Conservation (phyloP, 2,329 filamentous ascomycete species). For the Hysterium pulicare region DNA sequence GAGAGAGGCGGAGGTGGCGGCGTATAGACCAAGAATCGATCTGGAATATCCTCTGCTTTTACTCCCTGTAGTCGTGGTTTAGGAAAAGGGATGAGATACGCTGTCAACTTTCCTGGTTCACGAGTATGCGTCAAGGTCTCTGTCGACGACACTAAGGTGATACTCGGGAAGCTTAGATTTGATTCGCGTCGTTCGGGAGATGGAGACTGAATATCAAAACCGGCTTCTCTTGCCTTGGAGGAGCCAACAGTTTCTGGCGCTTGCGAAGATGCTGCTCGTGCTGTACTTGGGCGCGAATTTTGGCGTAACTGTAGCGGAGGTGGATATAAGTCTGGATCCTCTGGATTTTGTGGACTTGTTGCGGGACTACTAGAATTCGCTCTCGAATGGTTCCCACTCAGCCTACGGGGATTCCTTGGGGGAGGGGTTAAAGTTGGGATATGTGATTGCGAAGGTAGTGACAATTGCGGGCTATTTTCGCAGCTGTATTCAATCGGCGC, state of each 20-base stretch:
- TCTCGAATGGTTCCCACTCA: not conserved
- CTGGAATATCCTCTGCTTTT: constrained; percentile 31
- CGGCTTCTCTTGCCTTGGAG: constrained; percentile 19
- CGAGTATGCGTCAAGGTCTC: constrained; percentile 40
- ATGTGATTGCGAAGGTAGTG: constrained; percentile 6
- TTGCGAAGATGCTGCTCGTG: constrained; percentile 5
- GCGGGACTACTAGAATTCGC: not conserved
- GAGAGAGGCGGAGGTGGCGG: constrained; percentile 42
- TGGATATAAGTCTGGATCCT: constrained; percentile 8
- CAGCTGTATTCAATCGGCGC: constrained; percentile 15
- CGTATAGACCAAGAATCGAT: constrained; percentile 45
- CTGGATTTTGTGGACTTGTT: constrained; percentile 5
- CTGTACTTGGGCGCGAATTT: constrained; percentile 2
- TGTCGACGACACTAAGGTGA: constrained; percentile 16
- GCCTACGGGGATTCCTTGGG: constrained; percentile 9
- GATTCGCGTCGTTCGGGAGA: constrained; percentile 2
- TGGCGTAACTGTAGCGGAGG: constrained; percentile 11
- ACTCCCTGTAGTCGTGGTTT: constrained; percentile 37
- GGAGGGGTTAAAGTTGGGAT: constrained; percentile 7
- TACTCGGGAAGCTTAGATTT: constrained; percentile 11
- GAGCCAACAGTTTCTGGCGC: constrained; percentile 10
- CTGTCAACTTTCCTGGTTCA: constrained; percentile 41
- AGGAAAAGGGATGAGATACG: constrained; percentile 45
- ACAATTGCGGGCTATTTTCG: constrained; percentile 17
- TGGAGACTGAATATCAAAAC: constrained; percentile 12